phyloP scores from a whole-genome alignment of 257 asterid species.

The Nicotiana otophora region DNA sequence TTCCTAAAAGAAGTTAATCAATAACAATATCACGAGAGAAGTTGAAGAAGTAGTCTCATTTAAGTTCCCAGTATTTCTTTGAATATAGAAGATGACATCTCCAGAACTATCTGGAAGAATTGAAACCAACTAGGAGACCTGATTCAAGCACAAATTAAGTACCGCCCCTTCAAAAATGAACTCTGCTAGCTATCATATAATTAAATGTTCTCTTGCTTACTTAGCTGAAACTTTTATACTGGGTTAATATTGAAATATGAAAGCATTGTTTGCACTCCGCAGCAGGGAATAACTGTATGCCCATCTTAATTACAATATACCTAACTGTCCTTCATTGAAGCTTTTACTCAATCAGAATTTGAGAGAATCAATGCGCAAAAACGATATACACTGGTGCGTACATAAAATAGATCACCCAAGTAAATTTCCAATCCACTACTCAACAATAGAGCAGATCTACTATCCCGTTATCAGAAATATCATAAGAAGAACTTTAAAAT shows the following conservation, averaged over 20 bases:
- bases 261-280: not conserved
- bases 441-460: not conserved
- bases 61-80: not conserved
- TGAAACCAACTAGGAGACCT: not conserved
- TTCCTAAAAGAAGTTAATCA: not conserved
- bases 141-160: not conserved
- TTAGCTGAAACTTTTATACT: not conserved
- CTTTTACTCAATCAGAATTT: not conserved
- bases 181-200: not conserved
- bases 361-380: not conserved
- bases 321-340: not conserved
- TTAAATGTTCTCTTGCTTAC: not conserved
- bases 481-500: not conserved
- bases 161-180: not conserved
- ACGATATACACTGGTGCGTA: not conserved
- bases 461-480: too few species aligned
- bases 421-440: conserved; percentile 4
- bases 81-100: not conserved
- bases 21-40: not conserved
- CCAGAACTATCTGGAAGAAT: not conserved
- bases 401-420: not conserved
- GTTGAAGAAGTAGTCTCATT: not conserved
- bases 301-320: not conserved
- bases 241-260: not conserved
- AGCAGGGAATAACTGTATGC: not conserved